Base-by-base conservation (phyloP, 768 basidiomycete genomes). In the Artomyces pyxidatus region DNA sequence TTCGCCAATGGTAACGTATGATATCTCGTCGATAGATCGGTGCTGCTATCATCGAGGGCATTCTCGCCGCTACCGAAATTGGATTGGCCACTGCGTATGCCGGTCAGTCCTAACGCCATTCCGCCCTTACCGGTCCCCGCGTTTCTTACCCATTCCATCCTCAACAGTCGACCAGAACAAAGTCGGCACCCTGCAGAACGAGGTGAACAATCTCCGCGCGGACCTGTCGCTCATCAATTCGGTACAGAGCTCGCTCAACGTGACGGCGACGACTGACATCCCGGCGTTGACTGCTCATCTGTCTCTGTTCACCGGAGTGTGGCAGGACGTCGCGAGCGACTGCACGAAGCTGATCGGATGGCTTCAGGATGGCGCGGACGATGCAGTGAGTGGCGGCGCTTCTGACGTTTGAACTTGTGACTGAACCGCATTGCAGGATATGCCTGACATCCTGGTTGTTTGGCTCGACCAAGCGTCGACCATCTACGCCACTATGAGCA, bases 371-470 rank as follows among this genome's bases (percentile, higher is more conserved):
- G 32, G 32, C 32, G 32, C 32, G 7, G 17, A 35, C 32, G 17
- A 17, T 17, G 17, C 32, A 17, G 32, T 35, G 17, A 35, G 32
- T n/a, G n/a, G n/a, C n/a, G 32, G 32, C 17, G 17, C 17, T 3
- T 6, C 17, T 17, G 14, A 4, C 17, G 32, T 35, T 12, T 35
- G 32, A 35, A 35, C 32, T 35, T 12, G 1, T 35, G 32, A 35
- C 32, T 35, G 2, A 12, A 14, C 14, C 3, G 32, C 32, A 35
- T n/a, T n/a, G 17, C 32, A 35, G 32, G 17, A 35, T 17, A 12
- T 14, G 32, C 32, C 32, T 45, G 78, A 81, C 41, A 17, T 74
- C 14, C 32, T 35, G 12, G 32, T 17, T 35, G 32, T 35, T 17
- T 35, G 32, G 32, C 32, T 35, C 4, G 17, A 35, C 5, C 32